phyloP scores from a whole-genome alignment of 805 yeast genomes.

The Wickerhamomyces strasburgensis region DNA sequence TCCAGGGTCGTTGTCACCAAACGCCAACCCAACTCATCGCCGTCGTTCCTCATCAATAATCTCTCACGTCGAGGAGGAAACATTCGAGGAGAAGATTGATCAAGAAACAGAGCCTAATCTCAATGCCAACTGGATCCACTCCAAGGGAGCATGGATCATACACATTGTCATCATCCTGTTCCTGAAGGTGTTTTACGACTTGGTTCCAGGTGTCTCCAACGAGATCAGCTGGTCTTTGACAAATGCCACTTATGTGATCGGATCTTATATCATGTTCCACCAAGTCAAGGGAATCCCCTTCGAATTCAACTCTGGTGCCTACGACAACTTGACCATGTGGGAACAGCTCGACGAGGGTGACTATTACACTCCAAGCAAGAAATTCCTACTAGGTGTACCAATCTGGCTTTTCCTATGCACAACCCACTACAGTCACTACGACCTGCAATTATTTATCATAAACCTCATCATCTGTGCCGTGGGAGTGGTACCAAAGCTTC shows the following conservation, averaged over 20 bases:
- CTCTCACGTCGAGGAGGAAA: constrained; percentile 91
- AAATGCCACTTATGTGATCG: constrained; percentile 82
- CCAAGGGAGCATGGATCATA: constrained; percentile 93
- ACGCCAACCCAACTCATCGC: constrained; percentile 27
- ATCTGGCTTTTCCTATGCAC: constrained; percentile 77
- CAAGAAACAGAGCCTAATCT: constrained; percentile 84
- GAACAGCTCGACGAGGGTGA: constrained; percentile 94
- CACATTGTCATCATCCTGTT: constrained; percentile 79
- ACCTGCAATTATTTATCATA: constrained; percentile 68
- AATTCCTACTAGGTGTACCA: constrained; percentile 90
- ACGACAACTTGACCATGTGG: constrained; percentile 96
- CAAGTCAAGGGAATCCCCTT: constrained; percentile 96
- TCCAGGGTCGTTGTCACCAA: constrained; percentile 19
- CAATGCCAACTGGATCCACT: constrained; percentile 95
- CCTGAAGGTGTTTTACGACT: constrained; percentile 70
- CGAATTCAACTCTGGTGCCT: constrained; percentile 95
- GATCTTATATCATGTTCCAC: constrained; percentile 94
- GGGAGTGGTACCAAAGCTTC: constrained; percentile 89
- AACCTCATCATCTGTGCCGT: constrained; percentile 72
- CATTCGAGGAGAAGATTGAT: constrained; percentile 86
- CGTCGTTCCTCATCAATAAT: constrained; percentile 86
- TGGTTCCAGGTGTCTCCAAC: constrained; percentile 72
- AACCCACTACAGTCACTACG: constrained; percentile 88
- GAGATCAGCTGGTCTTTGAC: constrained; percentile 94
- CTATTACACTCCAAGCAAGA: constrained; percentile 94